Conservation (phyloP, 2,329 filamentous ascomycete species). For the Bretziella fagacearum region DNA sequence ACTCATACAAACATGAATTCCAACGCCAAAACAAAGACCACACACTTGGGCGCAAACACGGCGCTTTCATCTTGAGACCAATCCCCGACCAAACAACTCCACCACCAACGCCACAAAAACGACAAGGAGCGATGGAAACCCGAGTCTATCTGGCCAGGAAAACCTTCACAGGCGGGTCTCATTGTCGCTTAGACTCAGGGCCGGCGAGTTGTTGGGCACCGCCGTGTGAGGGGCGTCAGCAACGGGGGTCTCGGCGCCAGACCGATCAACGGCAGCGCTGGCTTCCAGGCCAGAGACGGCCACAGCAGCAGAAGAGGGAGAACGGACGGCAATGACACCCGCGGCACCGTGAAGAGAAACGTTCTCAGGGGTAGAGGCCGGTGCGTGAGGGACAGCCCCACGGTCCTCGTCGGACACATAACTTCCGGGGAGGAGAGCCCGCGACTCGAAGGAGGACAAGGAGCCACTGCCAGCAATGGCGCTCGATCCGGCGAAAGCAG, state of each 20-base stretch:
- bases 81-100: neutral
- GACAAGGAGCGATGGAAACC: neutral
- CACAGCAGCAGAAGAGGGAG: too few relatives aligned
- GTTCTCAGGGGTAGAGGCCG: too few relatives aligned
- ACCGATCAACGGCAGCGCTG: too few relatives aligned
- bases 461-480: neutral
- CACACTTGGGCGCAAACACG: too few relatives aligned
- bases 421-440: too few relatives aligned
- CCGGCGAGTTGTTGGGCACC: neutral
- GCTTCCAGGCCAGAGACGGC: too few relatives aligned
- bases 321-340: too few relatives aligned
- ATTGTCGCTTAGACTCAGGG: neutral
- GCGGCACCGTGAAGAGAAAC: too few relatives aligned
- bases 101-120: slow-evolving; percentile 1
- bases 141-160: neutral
- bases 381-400: too few relatives aligned
- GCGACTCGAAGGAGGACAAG: too few relatives aligned
- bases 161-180: neutral
- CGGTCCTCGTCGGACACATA: too few relatives aligned
- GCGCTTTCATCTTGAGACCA: neutral
- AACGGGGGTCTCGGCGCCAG: neutral
- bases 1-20: neutral
- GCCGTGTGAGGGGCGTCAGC: neutral
- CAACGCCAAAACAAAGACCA: too few relatives aligned
- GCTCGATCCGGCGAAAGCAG: neutral